Base-by-base conservation (phyloP, 371 early-diverging fungal species). In the Syncephalastrum contaminatum region DNA sequence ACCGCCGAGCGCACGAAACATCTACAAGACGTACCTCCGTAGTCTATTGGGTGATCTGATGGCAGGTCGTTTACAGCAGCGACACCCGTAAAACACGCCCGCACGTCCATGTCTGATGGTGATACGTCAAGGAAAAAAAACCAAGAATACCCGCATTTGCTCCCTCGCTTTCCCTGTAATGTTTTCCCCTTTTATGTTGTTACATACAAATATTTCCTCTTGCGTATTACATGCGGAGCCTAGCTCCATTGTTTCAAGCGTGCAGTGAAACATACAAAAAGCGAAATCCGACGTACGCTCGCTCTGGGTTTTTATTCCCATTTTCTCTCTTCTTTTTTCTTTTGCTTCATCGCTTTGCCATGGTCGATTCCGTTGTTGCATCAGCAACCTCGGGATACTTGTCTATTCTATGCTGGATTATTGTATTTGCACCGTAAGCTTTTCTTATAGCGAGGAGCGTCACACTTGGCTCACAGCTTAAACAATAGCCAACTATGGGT, bases 21-120 rank as follows among this genome's bases (percentile, higher is more conserved):
- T 82, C 48, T 90, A 90, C 56, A 88, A 88, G 59, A 86, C 87
- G 6, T 78, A 77, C 62, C 63, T 90, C 27, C 64, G 90, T 43
- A 70, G 73, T 43, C 73, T 81, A 18, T 57, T 88, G 21, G 58
- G 85, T 20, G 78, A 82, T 47, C 72, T 79, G 69, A 90, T 90
- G 60, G 72, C 75, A 7, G 20, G 36, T 10, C 36, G 36, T 30
- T 30, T 30, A 30, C 36, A 30, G 36, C 7, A 30, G 12, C 36
- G 36, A 8, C 0, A 8, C 12, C 36, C 12, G 36, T 30, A 8
- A 30, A 30, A 30, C 36, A 10, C 36, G 10, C 36, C 36, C 10
- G 10, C 0, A 30, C 36, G 2, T 5, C 10, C 36, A 10, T 30
- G 36, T 30, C 36, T 2, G 36, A 30, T 10, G 36, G 10, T 30